Evolutionary conservation across 139 green algal genomes (phyloP), one percentile per base, ranked within the genome.

Genomic region (Diplosphaera chodatii): DNA sequence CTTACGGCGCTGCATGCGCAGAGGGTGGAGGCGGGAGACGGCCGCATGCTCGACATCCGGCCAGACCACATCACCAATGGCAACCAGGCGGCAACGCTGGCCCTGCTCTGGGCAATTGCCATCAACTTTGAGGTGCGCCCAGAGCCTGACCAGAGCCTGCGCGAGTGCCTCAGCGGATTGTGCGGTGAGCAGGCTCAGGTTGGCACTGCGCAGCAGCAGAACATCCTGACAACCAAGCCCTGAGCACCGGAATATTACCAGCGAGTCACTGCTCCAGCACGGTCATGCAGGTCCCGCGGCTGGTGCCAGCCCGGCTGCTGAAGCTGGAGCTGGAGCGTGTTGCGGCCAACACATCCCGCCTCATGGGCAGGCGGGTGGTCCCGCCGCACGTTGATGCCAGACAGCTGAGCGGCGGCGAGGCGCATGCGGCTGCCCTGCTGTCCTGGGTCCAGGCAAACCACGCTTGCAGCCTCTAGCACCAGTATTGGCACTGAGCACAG

Each of bases 21-120:
- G 48, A 59, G 25, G 48, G 48, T 59, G 48, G 48, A 59, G 48
- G 55, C 22, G 34, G 28, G 69, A 40, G 15, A 56, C 74, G 27
- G 29, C 30, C 21, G 21, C 31, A 32, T 1, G 25, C 23, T 66
- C 20, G 30, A 13, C 55, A 25, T 67, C 18, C 40, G 23, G 22
- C 63, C 89, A 21, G 77, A 83, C 1, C 77, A 91, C 30, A 40
- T 95, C 8, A 78, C 90, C 15, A 83, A 89, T 33, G 82, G 88
- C 13, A 82, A 90, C 73, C 74, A 83, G 28, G 77, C 86, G 59
- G 69, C 64, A 0, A 92, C 85, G 18, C 74, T 93, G 40, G 72
- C 56, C 1, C 56, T 92, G 55, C 82, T 95, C 29, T 93, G 89
- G 89, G 62, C 63, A 4, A 27, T 83, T 16, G 71, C 78, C 29